phyloP scores from a whole-genome alignment of 257 asterid genomes.

The Coffea eugenioides region DNA sequence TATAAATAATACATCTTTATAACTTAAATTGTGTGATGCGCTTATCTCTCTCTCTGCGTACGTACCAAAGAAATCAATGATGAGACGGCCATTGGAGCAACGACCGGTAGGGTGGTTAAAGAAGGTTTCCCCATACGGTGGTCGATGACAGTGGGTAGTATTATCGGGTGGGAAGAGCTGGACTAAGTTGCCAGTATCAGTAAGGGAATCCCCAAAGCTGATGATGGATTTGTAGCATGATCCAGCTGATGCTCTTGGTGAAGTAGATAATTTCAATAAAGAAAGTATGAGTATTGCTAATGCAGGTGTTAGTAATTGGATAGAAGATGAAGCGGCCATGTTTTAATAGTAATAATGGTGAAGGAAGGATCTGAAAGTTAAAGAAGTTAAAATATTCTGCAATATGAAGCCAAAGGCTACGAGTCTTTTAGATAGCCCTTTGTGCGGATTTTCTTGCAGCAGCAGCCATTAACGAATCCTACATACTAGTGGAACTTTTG shows the following conservation, averaged over 20 bases:
- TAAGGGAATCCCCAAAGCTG: conserved; percentile 34
- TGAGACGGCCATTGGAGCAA: conserved; percentile 19
- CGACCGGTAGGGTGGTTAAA: conserved; percentile 24
- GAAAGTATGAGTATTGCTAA: neutral
- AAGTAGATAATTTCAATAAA: neutral
- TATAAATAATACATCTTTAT: no score
- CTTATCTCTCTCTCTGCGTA: neutral
- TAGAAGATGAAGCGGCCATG: neutral
- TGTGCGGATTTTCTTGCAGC: no score
- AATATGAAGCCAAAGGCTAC: neutral
- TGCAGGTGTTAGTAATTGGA: neutral
- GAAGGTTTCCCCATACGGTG: conserved; percentile 22
- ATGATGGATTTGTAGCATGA: conserved; percentile 24
- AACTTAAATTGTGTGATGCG: neutral
- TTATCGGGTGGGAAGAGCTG: neutral
- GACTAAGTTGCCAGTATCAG: conserved; percentile 32
- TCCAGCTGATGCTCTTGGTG: neutral
- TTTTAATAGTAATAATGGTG: neutral
- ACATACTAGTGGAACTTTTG: no score
- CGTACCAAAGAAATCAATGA: conserved; percentile 11
- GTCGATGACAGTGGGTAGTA: neutral
- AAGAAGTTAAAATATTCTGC: neutral
- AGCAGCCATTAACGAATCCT: no score
- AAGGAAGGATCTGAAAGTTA: neutral
- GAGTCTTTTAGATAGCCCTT: no score